Evolutionary conservation across 768 basidiomycete species (phyloP).

Genomic region (Naganishia kalamii): DNA sequence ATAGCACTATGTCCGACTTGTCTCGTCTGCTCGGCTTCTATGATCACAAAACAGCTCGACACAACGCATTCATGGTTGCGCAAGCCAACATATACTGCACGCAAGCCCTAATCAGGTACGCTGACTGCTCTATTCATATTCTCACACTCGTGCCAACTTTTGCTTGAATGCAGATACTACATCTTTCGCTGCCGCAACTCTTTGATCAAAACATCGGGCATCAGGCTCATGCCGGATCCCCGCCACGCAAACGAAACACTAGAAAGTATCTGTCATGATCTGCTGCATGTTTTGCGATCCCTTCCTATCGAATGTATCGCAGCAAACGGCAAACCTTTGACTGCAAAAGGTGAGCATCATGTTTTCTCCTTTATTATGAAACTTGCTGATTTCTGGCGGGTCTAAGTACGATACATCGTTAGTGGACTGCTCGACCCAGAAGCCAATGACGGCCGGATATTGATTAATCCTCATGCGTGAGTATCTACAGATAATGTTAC

Average conservation of each 20-base stretch:
- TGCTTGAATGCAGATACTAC: background rate
- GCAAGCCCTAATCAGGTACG: constrained; percentile 7
- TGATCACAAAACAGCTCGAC: background rate
- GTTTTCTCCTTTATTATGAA: background rate
- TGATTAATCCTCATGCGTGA: constrained; percentile 10
- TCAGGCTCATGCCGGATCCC: constrained; percentile 1
- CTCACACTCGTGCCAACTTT: background rate
- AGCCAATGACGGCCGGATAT: constrained; percentile 8
- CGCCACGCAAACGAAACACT: constrained; percentile 10
- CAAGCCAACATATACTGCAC: constrained; percentile 20
- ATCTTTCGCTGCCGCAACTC: constrained; percentile 18
- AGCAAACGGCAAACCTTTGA: constrained; percentile 15
- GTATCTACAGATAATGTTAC: background rate
- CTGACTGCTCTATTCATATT: background rate
- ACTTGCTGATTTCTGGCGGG: background rate
- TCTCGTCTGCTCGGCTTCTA: constrained; percentile 14
- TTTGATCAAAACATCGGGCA: constrained; percentile 8
- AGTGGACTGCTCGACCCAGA: constrained; percentile 13
- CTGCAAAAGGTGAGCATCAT: background rate
- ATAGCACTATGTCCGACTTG: constrained; percentile 9
- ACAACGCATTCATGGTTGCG: constrained; percentile 16
- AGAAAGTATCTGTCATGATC: constrained; percentile 13
- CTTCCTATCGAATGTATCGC: constrained; percentile 24
- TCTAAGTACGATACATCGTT: constrained; percentile 6
- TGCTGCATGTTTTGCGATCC: constrained; percentile 10